Conservation (phyloP, 768 basidiomycete species). For the Trametes maxima region DNA sequence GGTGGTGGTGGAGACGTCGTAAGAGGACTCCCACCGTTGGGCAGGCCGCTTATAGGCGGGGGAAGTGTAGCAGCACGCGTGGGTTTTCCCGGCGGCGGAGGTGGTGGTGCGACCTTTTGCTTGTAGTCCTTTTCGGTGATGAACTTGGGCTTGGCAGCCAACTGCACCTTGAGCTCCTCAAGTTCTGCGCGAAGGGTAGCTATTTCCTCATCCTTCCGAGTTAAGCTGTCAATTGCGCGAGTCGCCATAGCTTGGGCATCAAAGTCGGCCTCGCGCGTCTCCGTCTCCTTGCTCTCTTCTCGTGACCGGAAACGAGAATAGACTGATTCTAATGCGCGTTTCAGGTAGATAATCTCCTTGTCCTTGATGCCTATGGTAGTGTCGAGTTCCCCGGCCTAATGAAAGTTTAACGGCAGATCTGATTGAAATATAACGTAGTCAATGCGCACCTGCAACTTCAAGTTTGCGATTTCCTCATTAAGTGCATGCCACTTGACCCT, state of each 20-base stretch:
- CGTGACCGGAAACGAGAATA: conserved; percentile 74
- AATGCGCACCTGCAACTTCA: conserved; percentile 65
- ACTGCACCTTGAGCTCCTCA: conserved; percentile 50
- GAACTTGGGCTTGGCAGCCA: conserved; percentile 50
- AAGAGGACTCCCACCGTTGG: not conserved
- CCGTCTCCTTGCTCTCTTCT: conserved; percentile 49
- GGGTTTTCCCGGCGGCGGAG: conserved; percentile 51
- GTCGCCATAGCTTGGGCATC: conserved; percentile 71
- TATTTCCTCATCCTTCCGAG: conserved; percentile 71
- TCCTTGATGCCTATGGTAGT: conserved; percentile 51
- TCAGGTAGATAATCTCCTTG: conserved; percentile 76
- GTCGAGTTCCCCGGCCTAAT: conserved; percentile 59
- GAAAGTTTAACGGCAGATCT: not conserved
- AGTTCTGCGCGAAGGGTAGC: conserved; percentile 51
- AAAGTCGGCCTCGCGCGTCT: conserved; percentile 47
- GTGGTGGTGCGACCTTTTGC: conserved; percentile 62
- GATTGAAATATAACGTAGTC: not conserved
- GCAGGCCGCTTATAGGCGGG: conserved; percentile 1
- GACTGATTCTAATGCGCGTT: conserved; percentile 85
- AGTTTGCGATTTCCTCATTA: conserved; percentile 71
- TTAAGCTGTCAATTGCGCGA: conserved; percentile 69
- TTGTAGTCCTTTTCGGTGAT: conserved; percentile 76
- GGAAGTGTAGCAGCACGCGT: conserved; percentile 29
- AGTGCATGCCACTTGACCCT: conserved; percentile 70
- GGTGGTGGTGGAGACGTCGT: conserved; percentile 3